These are phyloP conservation scores for Lippia alba DNA, from an alignment of 305 asterid genomes.

Conservation along the genomic window DNA sequence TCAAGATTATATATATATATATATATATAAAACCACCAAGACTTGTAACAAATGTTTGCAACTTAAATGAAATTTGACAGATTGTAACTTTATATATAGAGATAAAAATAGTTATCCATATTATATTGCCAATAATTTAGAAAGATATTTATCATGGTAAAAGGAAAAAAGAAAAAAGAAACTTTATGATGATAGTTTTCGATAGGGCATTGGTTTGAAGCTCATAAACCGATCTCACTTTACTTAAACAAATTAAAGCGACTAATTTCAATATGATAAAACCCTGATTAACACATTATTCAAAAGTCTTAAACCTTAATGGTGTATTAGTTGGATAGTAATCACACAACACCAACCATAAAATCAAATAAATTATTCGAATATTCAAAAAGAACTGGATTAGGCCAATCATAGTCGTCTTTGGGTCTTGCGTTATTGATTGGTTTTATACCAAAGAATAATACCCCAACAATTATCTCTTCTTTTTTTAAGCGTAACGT, in stretches of 20 bases:
- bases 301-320: constrained; percentile 9
- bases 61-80: no score
- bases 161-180: no score
- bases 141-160: no score
- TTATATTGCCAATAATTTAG: no score
- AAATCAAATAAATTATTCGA: background rate
- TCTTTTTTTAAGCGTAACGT: background rate
- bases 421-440: constrained; percentile 6
- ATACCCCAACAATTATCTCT: constrained; percentile 28
- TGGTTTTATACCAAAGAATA: constrained; percentile 37
- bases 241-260: no score
- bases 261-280: constrained; percentile 6
- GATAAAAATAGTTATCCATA: no score
- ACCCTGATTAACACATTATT: background rate
- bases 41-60: no score
- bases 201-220: constrained; percentile 24
- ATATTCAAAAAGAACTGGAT: constrained; percentile 33
- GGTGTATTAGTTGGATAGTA: constrained; percentile 33
- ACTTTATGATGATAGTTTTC: background rate
- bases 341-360: constrained; percentile 26
- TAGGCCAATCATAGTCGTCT: constrained; percentile 31
- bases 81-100: no score
- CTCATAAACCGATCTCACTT: background rate
- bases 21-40: no score
- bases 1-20: no score